phyloP scores from a whole-genome alignment of 306 rosid genomes.

The Mucuna pruriens region DNA sequence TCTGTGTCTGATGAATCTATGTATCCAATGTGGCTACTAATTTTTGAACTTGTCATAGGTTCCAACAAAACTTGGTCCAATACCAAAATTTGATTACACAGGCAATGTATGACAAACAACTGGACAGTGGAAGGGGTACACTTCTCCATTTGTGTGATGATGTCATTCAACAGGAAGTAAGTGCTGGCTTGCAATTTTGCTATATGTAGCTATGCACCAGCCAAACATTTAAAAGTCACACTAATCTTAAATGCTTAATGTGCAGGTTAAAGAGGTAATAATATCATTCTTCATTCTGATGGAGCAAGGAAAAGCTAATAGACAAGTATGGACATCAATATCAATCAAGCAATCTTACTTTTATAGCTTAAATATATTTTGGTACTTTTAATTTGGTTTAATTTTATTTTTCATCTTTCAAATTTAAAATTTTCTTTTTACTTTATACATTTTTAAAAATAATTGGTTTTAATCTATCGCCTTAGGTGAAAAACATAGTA shows the following conservation, averaged over 20 bases:
- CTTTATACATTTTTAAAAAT: too few relatives aligned
- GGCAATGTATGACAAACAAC: constrained; percentile 91
- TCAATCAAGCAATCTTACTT: not conserved
- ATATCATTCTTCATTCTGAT: constrained; percentile 80
- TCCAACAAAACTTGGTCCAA: constrained; percentile 77
- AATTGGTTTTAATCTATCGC: too few relatives aligned
- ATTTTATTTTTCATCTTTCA: too few relatives aligned
- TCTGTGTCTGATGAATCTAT: not conserved
- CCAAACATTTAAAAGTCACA: not conserved
- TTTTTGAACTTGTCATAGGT: constrained; percentile 55
- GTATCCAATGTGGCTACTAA: not conserved
- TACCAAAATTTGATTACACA: constrained; percentile 90
- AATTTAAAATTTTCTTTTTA: too few relatives aligned
- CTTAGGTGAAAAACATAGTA: too few relatives aligned
- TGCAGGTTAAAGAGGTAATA: constrained; percentile 92
- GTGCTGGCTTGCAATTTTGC: constrained; percentile 39
- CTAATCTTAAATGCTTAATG: constrained; percentile 24
- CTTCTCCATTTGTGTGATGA: constrained; percentile 97
- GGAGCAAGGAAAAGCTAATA: constrained; percentile 91
- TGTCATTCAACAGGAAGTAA: constrained; percentile 95
- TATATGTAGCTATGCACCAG: not conserved
- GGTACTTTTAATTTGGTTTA: too few relatives aligned
- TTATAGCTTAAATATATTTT: too few relatives aligned
- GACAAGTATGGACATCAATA: constrained; percentile 48
- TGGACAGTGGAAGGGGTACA: constrained; percentile 90